phyloP scores from a whole-genome alignment of 108 stramenopile species.

The Fistulifera pelliculosa region DNA sequence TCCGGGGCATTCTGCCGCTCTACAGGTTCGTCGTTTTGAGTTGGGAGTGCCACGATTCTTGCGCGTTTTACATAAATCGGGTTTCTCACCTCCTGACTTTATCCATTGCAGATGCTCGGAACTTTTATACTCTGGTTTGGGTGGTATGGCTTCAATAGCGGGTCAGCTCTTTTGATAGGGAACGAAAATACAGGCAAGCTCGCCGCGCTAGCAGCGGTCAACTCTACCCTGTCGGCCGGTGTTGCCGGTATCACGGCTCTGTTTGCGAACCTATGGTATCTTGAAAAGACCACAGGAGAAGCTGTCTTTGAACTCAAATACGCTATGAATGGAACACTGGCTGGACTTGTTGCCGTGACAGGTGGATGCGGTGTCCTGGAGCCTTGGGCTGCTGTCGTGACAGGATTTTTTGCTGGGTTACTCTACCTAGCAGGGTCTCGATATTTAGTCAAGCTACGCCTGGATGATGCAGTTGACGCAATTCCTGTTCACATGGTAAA shows the following conservation, averaged over 20 bases:
- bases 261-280: slow-evolving; percentile 29
- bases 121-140: slow-evolving; percentile 82
- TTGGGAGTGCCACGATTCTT: too few species aligned
- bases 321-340: slow-evolving; percentile 54
- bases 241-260: slow-evolving; percentile 40
- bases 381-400: slow-evolving; percentile 79
- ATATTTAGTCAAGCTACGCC: slow-evolving; percentile 58
- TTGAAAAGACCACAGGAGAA: slow-evolving; percentile 42
- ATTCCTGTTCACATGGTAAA: slow-evolving; percentile 87
- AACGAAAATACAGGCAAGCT: slow-evolving; percentile 25
- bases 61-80: too few species aligned
- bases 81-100: neutral
- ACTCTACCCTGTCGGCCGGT: slow-evolving; percentile 70
- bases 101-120: slow-evolving; percentile 11
- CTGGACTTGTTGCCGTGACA: slow-evolving; percentile 82
- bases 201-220: slow-evolving; percentile 69
- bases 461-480: slow-evolving; percentile 90
- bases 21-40: slow-evolving; percentile 44
- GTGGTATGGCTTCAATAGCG: slow-evolving; percentile 94
- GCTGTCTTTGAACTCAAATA: slow-evolving; percentile 39
- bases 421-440: slow-evolving; percentile 56
- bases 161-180: slow-evolving; percentile 55
- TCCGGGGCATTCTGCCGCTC: slow-evolving; percentile 65
- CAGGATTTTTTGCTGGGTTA: slow-evolving; percentile 73
- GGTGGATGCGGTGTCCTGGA: slow-evolving; percentile 75